A percentile compares a stretch with the other conserved stretches of the same genome.
These are phyloP conservation scores for Ganoderma lingzhi DNA, from an alignment of 1,284 basidiomycete genomes.

Conservation along the genomic window DNA sequence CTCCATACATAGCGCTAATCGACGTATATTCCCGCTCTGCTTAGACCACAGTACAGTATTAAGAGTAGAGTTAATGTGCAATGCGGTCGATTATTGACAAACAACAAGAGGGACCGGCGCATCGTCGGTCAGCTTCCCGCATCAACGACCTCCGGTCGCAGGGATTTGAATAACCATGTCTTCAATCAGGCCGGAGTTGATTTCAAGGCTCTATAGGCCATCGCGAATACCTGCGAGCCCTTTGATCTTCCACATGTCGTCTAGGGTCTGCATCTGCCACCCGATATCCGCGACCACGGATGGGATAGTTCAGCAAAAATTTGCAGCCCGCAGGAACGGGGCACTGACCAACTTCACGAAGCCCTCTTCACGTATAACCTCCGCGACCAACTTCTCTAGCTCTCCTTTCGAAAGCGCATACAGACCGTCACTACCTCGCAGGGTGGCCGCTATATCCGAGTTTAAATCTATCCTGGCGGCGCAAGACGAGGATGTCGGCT, in stretches of 20 bases:
- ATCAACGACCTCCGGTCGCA: no score
- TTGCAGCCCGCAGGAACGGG: not conserved
- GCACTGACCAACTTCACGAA: constrained; percentile 41
- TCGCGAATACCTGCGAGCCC: constrained; percentile 19
- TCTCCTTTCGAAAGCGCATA: constrained; percentile 40
- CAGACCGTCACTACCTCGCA: constrained; percentile 32
- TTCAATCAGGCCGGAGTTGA: no score
- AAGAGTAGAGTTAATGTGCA: no score
- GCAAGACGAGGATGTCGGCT: not conserved
- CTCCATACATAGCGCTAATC: no score
- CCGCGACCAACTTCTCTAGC: constrained; percentile 42
- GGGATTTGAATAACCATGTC: no score
- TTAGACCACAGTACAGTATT: no score
- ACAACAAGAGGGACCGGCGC: no score
- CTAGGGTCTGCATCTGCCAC: constrained; percentile 27
- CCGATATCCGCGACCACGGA: not conserved
- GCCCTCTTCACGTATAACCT: constrained; percentile 44
- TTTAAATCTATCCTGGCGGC: not conserved
- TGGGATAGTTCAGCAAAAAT: not conserved
- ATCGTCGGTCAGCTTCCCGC: no score
- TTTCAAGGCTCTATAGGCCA: not conserved
- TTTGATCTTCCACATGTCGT: constrained; percentile 34
- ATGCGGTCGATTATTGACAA: no score
- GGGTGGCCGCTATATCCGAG: constrained; percentile 14
- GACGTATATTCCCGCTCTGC: no score